A percentile compares a stretch with the other conserved stretches of the same genome.
Conservation (phyloP, 192 early-diverging fungal genomes). For the Gigaspora rosea region DNA sequence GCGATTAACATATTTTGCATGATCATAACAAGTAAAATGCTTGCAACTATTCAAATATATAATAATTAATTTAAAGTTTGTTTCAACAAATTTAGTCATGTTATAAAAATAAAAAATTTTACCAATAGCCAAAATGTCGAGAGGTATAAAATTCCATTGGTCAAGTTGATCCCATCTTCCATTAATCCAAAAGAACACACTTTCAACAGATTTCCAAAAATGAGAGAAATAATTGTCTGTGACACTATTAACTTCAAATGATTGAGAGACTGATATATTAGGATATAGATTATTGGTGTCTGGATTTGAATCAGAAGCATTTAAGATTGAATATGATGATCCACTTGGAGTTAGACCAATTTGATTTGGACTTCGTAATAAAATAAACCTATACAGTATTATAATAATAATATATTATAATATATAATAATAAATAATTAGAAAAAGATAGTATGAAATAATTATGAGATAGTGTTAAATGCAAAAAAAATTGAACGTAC, state of each 20-base stretch:
- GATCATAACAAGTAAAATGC: slow-evolving; percentile 14
- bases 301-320: background rate
- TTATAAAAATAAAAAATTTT: background rate
- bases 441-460: too few relatives aligned
- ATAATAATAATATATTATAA: background rate
- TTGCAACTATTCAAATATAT: background rate
- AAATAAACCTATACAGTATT: background rate
- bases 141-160: slow-evolving; percentile 17
- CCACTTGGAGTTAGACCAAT: background rate
- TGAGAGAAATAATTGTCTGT: slow-evolving; percentile 11
- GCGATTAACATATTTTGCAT: slow-evolving; percentile 32
- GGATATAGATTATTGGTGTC: background rate
- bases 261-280: background rate
- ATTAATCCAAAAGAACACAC: slow-evolving; percentile 24
- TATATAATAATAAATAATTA: too few relatives aligned
- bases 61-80: too few relatives aligned
- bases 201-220: background rate
- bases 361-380: background rate
- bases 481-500: background rate
- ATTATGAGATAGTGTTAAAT: too few relatives aligned
- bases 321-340: too few relatives aligned
- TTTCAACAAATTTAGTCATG: too few relatives aligned
- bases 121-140: slow-evolving; percentile 2
- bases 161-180: slow-evolving; percentile 27
- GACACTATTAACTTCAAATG: background rate